Conservation (phyloP, 2,329 filamentous ascomycete genomes). For the Ceratocystis colombiana region DNA sequence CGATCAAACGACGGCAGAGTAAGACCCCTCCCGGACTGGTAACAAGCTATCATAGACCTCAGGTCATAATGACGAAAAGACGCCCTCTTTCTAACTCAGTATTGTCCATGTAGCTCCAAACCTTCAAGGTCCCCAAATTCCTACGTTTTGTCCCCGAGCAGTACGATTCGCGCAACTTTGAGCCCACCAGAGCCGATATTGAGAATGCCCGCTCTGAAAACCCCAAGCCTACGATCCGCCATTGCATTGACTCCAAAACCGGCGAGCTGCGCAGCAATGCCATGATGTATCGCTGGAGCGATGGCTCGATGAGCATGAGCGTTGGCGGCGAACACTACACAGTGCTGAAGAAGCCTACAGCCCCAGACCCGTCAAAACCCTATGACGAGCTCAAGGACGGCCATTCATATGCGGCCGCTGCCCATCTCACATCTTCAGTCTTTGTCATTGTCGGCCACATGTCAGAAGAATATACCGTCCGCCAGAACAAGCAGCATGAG, state of each 20-base stretch:
- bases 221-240: conserved; percentile 57
- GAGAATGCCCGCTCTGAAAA: conserved; percentile 45
- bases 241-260: conserved; percentile 56
- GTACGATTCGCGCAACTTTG: conserved; percentile 57
- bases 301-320: conserved; percentile 66
- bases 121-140: conserved; percentile 52
- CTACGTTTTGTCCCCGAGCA: conserved; percentile 57
- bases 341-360: conserved; percentile 58
- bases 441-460: conserved; percentile 67
- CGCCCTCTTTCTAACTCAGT: conserved; percentile 7
- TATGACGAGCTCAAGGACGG: conserved; percentile 60
- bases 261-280: conserved; percentile 63
- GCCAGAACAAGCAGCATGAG: conserved; percentile 55
- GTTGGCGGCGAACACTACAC: conserved; percentile 68
- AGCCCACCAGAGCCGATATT: conserved; percentile 47
- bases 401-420: conserved; percentile 65
- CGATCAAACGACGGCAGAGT: conserved; percentile 63
- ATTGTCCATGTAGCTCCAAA: conserved; percentile 22
- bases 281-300: conserved; percentile 65
- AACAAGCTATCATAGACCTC: too few species aligned
- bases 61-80: neutral
- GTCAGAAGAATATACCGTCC: conserved; percentile 59
- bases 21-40: conserved; percentile 30
- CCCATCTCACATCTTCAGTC: conserved; percentile 56
- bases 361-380: conserved; percentile 48